Evolutionary conservation across 805 yeast genomes (phyloP).

Genomic region (Wickerhamomyces xylosicus): DNA sequence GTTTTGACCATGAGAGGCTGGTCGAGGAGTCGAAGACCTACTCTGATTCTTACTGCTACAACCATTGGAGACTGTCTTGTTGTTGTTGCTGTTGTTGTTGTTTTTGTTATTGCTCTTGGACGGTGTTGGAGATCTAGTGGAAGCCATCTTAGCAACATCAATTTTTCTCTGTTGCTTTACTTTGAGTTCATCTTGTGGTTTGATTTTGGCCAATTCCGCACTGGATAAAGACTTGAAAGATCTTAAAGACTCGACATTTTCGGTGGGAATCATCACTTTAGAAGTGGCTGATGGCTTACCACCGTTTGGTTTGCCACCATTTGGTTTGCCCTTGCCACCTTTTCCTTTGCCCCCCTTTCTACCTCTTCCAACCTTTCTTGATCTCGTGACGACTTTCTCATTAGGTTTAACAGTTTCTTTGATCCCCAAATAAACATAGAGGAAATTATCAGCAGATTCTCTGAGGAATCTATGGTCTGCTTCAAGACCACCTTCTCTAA

Average conservation of each 20-base stretch:
- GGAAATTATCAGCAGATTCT: conserved; percentile 37
- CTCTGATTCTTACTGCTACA: too few relatives aligned
- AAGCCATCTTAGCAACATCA: not conserved
- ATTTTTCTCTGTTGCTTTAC: not conserved
- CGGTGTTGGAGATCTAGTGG: not conserved
- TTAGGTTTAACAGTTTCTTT: conserved; percentile 23
- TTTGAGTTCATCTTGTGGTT: conserved; percentile 13
- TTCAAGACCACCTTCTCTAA: conserved; percentile 15
- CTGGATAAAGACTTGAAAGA: conserved; percentile 24
- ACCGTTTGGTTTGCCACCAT: too few relatives aligned
- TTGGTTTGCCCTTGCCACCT: conserved; percentile 8
- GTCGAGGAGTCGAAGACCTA: too few relatives aligned
- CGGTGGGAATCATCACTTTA: conserved; percentile 29
- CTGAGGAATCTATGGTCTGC: conserved; percentile 23
- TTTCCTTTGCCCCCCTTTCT: conserved; percentile 10
- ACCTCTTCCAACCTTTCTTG: conserved; percentile 28
- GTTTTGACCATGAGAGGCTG: too few relatives aligned
- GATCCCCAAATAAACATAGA: conserved; percentile 37
- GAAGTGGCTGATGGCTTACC: conserved; percentile 14
- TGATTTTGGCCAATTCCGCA: conserved; percentile 13
- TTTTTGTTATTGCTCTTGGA: not conserved
- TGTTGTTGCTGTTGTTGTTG: not conserved
- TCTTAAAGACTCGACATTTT: conserved; percentile 27
- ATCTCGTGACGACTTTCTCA: conserved; percentile 12
- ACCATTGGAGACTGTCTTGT: not conserved